Evolutionary conservation across 306 rosid genomes (phyloP).

Genomic region (Dryas octopetala): DNA sequence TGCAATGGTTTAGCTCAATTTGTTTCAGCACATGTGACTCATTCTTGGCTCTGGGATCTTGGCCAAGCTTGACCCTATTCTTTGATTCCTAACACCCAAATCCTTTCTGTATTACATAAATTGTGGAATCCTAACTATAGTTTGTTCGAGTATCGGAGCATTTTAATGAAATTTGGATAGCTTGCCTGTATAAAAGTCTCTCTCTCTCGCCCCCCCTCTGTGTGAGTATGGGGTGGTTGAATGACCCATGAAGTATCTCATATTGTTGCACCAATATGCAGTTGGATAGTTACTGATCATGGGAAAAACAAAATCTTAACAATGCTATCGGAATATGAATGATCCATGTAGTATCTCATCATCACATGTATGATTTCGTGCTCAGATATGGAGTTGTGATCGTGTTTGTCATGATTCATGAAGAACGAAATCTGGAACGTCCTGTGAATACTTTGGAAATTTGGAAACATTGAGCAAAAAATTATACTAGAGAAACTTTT

Average conservation of each 20-base stretch:
- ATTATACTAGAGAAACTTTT: neutral
- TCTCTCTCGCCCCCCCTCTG: too few species aligned
- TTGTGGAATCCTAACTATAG: neutral
- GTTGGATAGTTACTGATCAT: neutral
- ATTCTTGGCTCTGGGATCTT: neutral
- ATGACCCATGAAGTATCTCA: neutral
- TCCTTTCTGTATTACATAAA: neutral
- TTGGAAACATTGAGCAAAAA: neutral
- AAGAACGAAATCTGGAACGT: neutral
- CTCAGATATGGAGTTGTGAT: neutral
- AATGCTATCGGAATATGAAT: neutral
- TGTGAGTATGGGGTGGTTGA: neutral
- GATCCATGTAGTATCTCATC: neutral
- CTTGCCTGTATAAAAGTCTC: neutral
- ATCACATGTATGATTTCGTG: neutral
- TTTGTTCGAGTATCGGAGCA: neutral
- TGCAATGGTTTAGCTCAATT: neutral
- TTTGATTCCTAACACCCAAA: neutral
- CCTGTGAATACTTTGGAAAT: slow-evolving; percentile 1
- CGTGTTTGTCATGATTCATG: neutral
- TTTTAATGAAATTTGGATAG: neutral
- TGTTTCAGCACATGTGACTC: neutral
- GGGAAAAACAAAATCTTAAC: neutral
- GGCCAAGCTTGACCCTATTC: neutral
- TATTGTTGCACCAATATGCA: neutral